Evolutionary conservation across 2,329 filamentous ascomycete species (phyloP), one percentile per base, ranked within the genome.

Genomic region (Sporothrix phasma): DNA sequence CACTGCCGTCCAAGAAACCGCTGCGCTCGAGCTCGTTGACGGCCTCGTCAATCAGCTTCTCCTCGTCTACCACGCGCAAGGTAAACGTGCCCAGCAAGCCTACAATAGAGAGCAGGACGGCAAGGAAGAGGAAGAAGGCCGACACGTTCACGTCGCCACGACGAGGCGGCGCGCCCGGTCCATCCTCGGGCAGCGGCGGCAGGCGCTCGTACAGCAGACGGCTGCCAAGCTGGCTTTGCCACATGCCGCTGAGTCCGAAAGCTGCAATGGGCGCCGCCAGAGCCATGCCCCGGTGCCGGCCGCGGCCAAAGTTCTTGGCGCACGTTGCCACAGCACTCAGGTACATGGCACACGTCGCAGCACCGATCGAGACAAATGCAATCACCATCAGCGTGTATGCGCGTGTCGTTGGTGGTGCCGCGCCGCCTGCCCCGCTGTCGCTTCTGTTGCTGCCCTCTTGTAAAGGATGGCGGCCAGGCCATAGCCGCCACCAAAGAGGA

Each of bases 301-400:
- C 91, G 66, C 88, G 86, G 58, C 92, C 92, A 76, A 97, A 99
- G 77, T 97, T 99, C 84, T 99, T 99, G 41, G 94, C 94, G 72
- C 92, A 96, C 0, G 93, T 96, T 6, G 93, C 93, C n/a, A 99
- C 88, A 1, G 91, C 88, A 60, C 87, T 84, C 64, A 97, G 81
- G 74, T 97, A 99, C 85, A 97, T 92, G 74, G 85, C 85, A 68
- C 89, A 90, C 0, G 93, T 97, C 5, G 86, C 93, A 67, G 88
- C 82, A 1, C 94, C 94, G 65, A 99, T 86, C 61, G 84, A 82
- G 54, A 92, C 81, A 74, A 97, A 99, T 0, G 92, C 88, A 63
- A 90, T 73, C 5, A 97, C 79, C 93, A 99, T 96, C 69, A 89
- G 79, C 68, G 83, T 83, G 69, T 95, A 92, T 0, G 91, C 88